phyloP scores from a whole-genome alignment of 306 rosid species.

The Cucumis melo region DNA sequence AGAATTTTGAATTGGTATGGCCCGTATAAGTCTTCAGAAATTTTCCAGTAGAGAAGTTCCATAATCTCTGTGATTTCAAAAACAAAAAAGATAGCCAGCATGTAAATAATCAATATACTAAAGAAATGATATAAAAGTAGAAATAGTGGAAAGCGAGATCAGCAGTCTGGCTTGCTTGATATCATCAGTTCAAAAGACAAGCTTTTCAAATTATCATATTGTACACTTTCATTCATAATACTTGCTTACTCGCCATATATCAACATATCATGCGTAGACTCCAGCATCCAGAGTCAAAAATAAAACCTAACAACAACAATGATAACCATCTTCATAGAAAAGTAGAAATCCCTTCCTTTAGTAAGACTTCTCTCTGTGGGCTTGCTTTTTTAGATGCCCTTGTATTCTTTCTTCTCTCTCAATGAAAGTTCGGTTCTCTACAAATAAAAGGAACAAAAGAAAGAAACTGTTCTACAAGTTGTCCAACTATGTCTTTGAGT shows the following conservation, averaged over 20 bases:
- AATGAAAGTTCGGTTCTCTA: no score
- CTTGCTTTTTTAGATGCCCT: no score
- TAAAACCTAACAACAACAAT: not conserved
- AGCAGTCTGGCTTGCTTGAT: not conserved
- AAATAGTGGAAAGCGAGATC: not conserved
- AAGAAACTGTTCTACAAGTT: no score
- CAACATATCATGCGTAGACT: not conserved
- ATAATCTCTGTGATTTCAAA: slow-evolving; percentile 52
- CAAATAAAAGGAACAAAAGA: no score
- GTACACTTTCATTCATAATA: not conserved
- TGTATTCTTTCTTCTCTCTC: no score
- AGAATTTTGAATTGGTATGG: slow-evolving; percentile 73
- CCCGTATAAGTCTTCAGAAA: slow-evolving; percentile 79
- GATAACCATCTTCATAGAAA: no score
- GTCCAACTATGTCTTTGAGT: no score
- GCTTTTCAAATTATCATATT: not conserved
- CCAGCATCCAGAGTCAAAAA: not conserved
- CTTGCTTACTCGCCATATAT: not conserved
- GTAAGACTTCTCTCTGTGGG: no score
- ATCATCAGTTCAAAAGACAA: not conserved
- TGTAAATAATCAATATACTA: not conserved
- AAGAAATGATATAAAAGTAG: not conserved
- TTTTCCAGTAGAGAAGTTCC: slow-evolving; percentile 89
- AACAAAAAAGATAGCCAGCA: not conserved
- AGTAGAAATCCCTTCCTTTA: no score